These are phyloP conservation scores for Ceratobasidium sp. DNA, from an alignment of 1,284 basidiomycete species.

Conservation along the genomic window DNA sequence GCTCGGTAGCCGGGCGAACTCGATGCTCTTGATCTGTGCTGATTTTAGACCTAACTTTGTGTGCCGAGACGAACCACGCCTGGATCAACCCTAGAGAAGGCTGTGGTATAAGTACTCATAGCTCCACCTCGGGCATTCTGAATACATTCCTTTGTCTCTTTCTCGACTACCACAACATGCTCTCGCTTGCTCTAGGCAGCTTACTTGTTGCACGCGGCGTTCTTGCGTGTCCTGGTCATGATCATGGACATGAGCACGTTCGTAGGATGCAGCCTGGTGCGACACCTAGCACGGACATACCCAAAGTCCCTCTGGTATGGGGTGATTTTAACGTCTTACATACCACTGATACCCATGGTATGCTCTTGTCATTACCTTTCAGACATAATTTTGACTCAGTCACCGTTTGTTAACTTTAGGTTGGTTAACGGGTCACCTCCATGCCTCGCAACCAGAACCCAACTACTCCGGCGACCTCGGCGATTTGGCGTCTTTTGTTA, in stretches of 20 bases:
- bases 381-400: constrained; percentile 54
- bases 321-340: constrained; percentile 83
- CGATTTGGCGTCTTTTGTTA: constrained; percentile 83
- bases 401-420: constrained; percentile 52
- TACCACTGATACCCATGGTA: constrained; percentile 82
- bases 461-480: constrained; percentile 85
- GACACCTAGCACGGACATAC: constrained; percentile 40
- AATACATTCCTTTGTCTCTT: background rate
- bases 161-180: background rate
- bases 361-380: background rate
- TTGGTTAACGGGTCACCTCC: constrained; percentile 82
- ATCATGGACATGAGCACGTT: constrained; percentile 16
- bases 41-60: too few relatives aligned
- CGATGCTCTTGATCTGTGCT: background rate
- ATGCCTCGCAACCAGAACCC: constrained; percentile 75
- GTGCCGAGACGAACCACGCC: background rate
- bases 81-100: background rate
- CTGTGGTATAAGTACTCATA: background rate
- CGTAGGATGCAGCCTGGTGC: constrained; percentile 42
- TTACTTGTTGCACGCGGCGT: background rate
- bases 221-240: constrained; percentile 36
- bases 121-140: background rate
- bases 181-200: constrained; percentile 7
- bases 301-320: constrained; percentile 70
- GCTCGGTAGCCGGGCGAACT: background rate